These are phyloP conservation scores for Beauveria caledonica DNA, from an alignment of 2,329 filamentous ascomycete genomes.

Conservation along the genomic window DNA sequence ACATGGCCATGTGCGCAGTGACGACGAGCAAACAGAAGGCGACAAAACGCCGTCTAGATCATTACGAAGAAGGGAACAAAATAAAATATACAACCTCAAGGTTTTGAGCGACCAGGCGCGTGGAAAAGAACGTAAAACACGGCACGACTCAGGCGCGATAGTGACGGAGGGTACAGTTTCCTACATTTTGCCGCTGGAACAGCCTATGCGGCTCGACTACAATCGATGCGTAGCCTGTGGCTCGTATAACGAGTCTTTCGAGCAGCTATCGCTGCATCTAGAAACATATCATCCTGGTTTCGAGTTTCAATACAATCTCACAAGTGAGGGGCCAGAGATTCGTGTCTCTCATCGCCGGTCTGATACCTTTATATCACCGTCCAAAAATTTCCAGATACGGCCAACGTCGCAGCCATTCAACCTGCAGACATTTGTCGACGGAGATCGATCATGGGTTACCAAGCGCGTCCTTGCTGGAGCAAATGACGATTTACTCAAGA, in stretches of 20 bases:
- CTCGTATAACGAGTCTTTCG: constrained; percentile 36
- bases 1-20: constrained; percentile 26
- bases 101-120: constrained; percentile 49
- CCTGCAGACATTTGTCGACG: constrained; percentile 34
- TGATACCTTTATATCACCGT: constrained; percentile 21
- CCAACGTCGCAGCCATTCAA: constrained; percentile 36
- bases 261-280: constrained; percentile 42
- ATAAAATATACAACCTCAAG: constrained; percentile 52
- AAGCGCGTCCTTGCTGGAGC: constrained; percentile 32
- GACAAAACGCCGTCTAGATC: constrained; percentile 45
- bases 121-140: constrained; percentile 41
- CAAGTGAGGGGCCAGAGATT: constrained; percentile 31
- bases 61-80: constrained; percentile 37
- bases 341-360: constrained; percentile 20
- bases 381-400: constrained; percentile 34
- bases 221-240: constrained; percentile 46
- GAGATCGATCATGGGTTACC: constrained; percentile 38
- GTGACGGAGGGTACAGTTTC: constrained; percentile 35
- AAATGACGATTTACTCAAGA: constrained; percentile 17
- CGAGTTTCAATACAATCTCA: constrained; percentile 30
- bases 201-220: constrained; percentile 37
- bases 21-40: constrained; percentile 37
- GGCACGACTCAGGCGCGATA: constrained; percentile 19
- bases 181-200: constrained; percentile 36
- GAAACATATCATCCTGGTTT: constrained; percentile 36